Evolutionary conservation across 176 grass and related monocot genomes (phyloP), one percentile per base, ranked within the genome.

Genomic region (Oryza rufipogon): DNA sequence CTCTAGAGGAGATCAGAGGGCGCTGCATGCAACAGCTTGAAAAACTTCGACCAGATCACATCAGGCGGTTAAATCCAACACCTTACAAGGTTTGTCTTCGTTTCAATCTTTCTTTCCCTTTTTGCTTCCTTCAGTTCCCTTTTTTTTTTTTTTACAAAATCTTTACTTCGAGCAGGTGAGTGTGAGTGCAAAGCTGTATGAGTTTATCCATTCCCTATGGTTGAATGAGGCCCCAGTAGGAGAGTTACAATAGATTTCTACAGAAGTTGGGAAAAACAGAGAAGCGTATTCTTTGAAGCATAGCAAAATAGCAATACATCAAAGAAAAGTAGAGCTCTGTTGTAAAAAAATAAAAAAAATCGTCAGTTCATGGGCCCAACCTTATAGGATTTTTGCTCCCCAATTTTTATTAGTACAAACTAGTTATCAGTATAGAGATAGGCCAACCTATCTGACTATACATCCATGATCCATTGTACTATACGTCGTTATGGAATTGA

Each of bases 201-300:
- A 94, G 72, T 97, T 97, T 84, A 97, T 97, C 39, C 95, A 97
- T 85, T 91, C 51, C 69, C 88, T 97, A 63, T 97, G 95, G 95
- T 84, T 97, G 41, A 94, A 91, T 13, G 95, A 97, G 66, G 95
- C 95, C 13, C 95, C 92, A 4, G 95, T 97, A 73, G 88, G 95
- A 69, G 95, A 97, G 79, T 74, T 97, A 48, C 88, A 92, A 46
- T 97, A 89, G 82, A 88, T 46, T 66, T n/a, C 61, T 23, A 19
- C 72, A 84, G 63, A 78, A 81, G 56, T 64, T 87, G 70, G 70
- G 77, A 80, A 2, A 77, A 82, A 22, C 86, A 60, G 58, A 60
- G 60, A 72, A 72, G 46, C 46, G 74, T 85, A 78, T 85, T 89
- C 83, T 92, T 84, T 69, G 75, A 82, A 67, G 77, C 30, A 85